Evolutionary conservation across 2,329 filamentous ascomycete genomes (phyloP).

Genomic region (Cladophialophora chaetospira): DNA sequence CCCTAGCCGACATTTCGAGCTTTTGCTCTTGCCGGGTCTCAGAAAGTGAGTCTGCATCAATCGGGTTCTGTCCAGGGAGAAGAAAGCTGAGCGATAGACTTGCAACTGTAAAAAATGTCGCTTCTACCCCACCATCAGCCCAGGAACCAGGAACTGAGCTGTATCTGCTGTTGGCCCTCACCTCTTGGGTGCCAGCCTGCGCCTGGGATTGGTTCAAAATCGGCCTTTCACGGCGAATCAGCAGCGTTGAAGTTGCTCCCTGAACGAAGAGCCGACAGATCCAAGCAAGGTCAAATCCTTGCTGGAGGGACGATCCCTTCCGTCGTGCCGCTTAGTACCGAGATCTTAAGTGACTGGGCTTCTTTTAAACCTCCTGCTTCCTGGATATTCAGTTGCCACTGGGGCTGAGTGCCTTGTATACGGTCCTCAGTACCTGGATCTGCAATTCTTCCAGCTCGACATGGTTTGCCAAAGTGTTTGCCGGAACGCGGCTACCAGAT

Average conservation of each 20-base stretch:
- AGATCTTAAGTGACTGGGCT: neutral
- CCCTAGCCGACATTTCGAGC: neutral
- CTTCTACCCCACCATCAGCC: conserved; percentile 8
- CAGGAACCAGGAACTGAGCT: conserved; percentile 18
- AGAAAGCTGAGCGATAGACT: neutral
- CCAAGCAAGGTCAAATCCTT: conserved; percentile 1
- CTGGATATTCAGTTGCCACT: neutral
- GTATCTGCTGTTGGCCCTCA: neutral
- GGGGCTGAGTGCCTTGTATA: neutral
- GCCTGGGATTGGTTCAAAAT: conserved; percentile 15
- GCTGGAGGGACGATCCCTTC: neutral
- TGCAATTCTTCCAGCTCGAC: neutral
- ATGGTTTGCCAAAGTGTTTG: neutral
- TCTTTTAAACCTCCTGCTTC: neutral
- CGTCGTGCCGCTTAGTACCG: neutral
- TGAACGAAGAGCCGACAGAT: conserved; percentile 5
- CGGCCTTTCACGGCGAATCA: conserved; percentile 11
- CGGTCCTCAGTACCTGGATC: neutral
- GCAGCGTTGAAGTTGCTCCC: neutral
- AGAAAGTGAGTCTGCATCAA: conserved; percentile 1
- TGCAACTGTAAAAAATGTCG: neutral
- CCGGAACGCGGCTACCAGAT: neutral
- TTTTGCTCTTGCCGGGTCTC: neutral
- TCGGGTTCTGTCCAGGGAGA: neutral
- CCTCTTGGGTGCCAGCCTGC: neutral